Percentiles rank a stretch among this genome's conserved stretches.
Conservation (phyloP, 345 rosid species). For the sweet orange (Citrus sinensis) region DVS_A1.0 CM039165.1:28915001-28915500, state of each 20-base stretch:
- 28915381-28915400: constrained; percentile 65
- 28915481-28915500: constrained; percentile 42
- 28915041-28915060: not conserved
- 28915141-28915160: not conserved
- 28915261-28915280: constrained; percentile 95
- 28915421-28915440: constrained; percentile 55
- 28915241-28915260: constrained; percentile 88
- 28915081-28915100: not conserved
- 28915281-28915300: constrained; percentile 89
- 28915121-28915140: constrained; percentile 2
- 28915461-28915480: constrained; percentile 41
- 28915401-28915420: constrained; percentile 52
- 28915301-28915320: constrained; percentile 85
- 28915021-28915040: not conserved
- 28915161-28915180: not conserved
- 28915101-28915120: not conserved
- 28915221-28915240: constrained; percentile 62
- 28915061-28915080: not conserved
- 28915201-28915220: constrained; percentile 69
- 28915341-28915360: constrained; percentile 78
- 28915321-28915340: constrained; percentile 89
- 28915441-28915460: constrained; percentile 53
- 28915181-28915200: constrained; percentile 59
- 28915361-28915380: constrained; percentile 61
- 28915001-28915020: not conserved